Percentiles rank a stretch among this genome's conserved stretches.
phyloP scores from a whole-genome alignment of 331 rosid genomes.

The Malus hybrid region DNA sequence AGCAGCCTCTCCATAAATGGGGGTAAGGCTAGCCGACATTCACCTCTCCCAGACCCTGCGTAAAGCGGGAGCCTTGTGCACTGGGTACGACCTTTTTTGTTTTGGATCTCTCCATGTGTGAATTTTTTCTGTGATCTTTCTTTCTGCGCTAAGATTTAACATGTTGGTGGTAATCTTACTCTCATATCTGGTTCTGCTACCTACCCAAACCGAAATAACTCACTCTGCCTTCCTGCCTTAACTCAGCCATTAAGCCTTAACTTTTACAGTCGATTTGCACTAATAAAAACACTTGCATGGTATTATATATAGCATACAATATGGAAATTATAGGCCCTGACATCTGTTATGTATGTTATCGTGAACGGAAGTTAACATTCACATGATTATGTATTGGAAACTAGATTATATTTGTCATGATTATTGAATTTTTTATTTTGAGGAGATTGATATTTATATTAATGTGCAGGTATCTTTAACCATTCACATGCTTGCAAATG shows the following conservation, averaged over 20 bases:
- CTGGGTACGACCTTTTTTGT: too few relatives aligned
- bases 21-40: too few relatives aligned
- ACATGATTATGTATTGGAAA: not conserved
- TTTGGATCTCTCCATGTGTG: not conserved
- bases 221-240: not conserved
- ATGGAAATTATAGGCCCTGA: not conserved
- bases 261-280: not conserved
- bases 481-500: constrained; percentile 56
- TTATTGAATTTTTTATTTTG: not conserved
- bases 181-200: not conserved
- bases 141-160: not conserved
- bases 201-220: not conserved
- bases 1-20: too few relatives aligned
- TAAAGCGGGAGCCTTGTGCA: too few relatives aligned
- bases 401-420: not conserved
- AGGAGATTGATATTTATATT: not conserved
- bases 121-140: not conserved
- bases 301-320: too few relatives aligned
- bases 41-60: too few relatives aligned
- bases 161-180: not conserved
- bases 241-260: not conserved
- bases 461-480: constrained; percentile 57
- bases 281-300: not conserved
- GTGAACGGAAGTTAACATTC: not conserved
- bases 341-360: not conserved